Evolutionary conservation across 1,284 basidiomycete species (phyloP), one percentile per base, ranked within the genome.

Genomic region (Apiotrichum gracile): DNA sequence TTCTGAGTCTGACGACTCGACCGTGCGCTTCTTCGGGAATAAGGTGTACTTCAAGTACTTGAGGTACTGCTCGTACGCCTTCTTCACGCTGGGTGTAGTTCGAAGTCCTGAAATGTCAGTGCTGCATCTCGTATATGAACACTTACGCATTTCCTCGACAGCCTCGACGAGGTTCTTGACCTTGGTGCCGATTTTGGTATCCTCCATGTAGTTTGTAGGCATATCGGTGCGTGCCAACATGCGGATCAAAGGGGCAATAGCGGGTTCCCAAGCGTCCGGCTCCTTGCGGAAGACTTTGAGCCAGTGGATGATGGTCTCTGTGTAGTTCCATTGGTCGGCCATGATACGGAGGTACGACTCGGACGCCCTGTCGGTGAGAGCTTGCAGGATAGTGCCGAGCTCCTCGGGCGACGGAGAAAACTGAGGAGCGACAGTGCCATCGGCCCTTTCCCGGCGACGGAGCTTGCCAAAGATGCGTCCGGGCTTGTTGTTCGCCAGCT

Each of bases 151-250:
- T n/a, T 64, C 55, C 7, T 51, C 33, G 2, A 57, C 61, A 24
- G 53, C 45, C 19, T 55, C 42, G 13, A 35, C 37, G 10, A 66
- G 37, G 21, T 16, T 19, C 37, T 51, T 59, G 22, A 59, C 58
- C 6, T 53, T 17, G 25, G 39, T 63, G 19, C 42, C 59, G 12
- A 72, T 56, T 29, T 60, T 62, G 24, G 51, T 49, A 1, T 69
- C 59, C 9, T 45, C 37, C 19, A 68, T 54, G 39, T 51, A 57
- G 49, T 70, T 57, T 13, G 63, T 43, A 0, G 67, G 55, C 61
- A 73, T 69, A 34, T 69, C 64, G 5, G 67, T 72, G 41, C 62
- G 61, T 1, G 65, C 49, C 6, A 73, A 57, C 12, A 70, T 41
- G 54, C 27, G 26, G 33, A 65, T 22, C 3, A 65, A 26, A 12